Evolutionary conservation across 352 stramenopile species (phyloP).

Genomic region (Thraustochytrium sp.): DNA sequence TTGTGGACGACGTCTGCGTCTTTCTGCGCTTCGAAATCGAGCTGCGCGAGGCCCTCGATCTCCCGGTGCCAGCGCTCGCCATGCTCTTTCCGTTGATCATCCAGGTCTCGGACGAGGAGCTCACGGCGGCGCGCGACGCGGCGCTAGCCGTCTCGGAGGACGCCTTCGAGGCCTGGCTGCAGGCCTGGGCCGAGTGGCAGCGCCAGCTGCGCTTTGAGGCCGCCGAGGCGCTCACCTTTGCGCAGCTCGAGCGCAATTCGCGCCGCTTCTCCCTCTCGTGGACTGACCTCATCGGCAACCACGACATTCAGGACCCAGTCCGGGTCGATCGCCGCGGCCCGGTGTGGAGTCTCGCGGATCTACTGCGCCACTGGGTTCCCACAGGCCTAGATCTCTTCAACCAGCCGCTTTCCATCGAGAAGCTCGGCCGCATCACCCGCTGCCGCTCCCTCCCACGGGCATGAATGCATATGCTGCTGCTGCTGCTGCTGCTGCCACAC

Average conservation of each 20-base stretch:
- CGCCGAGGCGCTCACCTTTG: background rate
- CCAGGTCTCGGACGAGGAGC: background rate
- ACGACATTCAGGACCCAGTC: background rate
- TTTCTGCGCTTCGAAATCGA: constrained; percentile 18
- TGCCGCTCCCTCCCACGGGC: background rate
- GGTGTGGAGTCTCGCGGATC: constrained; percentile 20
- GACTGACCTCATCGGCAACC: constrained; percentile 22
- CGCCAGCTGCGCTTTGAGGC: background rate
- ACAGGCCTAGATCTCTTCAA: constrained; percentile 29
- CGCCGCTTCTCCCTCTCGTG: background rate
- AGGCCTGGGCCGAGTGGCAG: constrained; percentile 9
- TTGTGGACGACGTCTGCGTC: constrained; percentile 25
- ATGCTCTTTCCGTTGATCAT: constrained; percentile 29
- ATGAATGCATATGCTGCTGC: background rate
- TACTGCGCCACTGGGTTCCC: constrained; percentile 14
- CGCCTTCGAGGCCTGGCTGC: constrained; percentile 21
- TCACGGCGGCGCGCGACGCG: background rate
- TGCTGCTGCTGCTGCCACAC: too few species aligned
- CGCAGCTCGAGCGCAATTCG: background rate
- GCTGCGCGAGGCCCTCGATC: constrained; percentile 11
- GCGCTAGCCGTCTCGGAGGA: background rate
- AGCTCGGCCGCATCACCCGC: background rate
- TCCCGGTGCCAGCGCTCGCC: background rate
- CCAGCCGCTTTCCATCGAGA: background rate
- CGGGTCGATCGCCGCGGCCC: background rate